These are phyloP conservation scores for Xylaria sp. DNA, from an alignment of 2,329 filamentous ascomycete species.

Conservation along the genomic window DNA sequence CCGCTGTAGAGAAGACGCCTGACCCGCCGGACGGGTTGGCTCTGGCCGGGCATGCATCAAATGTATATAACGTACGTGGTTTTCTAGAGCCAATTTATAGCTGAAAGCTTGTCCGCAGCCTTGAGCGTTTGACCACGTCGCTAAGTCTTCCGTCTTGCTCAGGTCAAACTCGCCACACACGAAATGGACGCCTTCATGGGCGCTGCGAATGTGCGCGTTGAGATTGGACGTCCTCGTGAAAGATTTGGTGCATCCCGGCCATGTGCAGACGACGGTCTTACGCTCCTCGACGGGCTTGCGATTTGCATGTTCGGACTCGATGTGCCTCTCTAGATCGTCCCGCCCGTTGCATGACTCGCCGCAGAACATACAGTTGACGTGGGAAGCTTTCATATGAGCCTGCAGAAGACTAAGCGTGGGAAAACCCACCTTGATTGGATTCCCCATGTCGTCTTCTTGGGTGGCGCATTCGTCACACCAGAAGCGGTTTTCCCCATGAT, in stretches of 20 bases:
- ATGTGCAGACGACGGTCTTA: conserved; percentile 69
- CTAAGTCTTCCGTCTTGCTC: conserved; percentile 59
- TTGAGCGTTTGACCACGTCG: conserved; percentile 66
- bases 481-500: conserved; percentile 73
- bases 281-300: conserved; percentile 61
- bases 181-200: conserved; percentile 78
- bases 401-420: conserved; percentile 73
- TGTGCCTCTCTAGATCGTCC: conserved; percentile 73
- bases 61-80: conserved; percentile 84
- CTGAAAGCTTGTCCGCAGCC: conserved; percentile 79
- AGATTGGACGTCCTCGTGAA: conserved; percentile 88
- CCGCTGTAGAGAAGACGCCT: conserved; percentile 28
- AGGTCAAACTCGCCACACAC: conserved; percentile 77
- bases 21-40: neutral
- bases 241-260: conserved; percentile 70
- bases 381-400: conserved; percentile 73
- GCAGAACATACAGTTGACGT: conserved; percentile 79
- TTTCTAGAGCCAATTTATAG: conserved; percentile 78
- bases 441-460: conserved; percentile 47
- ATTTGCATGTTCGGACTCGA: conserved; percentile 76
- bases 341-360: conserved; percentile 69
- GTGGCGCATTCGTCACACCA: conserved; percentile 76
- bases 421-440: conserved; percentile 62
- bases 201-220: conserved; percentile 75
- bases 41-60: conserved; percentile 61